A percentile compares a stretch with the other conserved stretches of the same genome.
These are phyloP conservation scores for Tolypocladium album DNA, from an alignment of 2,329 filamentous ascomycete genomes.

Conservation along the genomic window DNA sequence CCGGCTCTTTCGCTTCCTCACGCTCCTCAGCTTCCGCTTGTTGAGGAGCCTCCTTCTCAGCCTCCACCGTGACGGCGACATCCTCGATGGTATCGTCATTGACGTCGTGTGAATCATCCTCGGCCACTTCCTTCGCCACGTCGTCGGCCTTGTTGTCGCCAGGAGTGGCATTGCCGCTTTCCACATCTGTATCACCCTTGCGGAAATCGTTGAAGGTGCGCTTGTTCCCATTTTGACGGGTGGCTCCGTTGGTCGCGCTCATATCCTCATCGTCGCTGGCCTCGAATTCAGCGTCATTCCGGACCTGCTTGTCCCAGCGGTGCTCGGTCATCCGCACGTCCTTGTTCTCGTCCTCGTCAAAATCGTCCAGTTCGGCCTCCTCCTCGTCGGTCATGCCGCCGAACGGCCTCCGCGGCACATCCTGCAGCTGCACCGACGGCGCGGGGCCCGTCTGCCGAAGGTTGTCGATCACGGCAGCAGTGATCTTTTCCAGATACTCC, in stretches of 20 bases:
- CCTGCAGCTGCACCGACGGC: slow-evolving; percentile 86
- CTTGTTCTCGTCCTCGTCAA: slow-evolving; percentile 79
- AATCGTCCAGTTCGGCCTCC: slow-evolving; percentile 52
- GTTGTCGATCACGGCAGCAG: slow-evolving; percentile 74
- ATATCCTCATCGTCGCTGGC: slow-evolving; percentile 87
- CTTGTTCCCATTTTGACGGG: slow-evolving; percentile 34
- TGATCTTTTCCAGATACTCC: slow-evolving; percentile 73
- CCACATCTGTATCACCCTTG: slow-evolving; percentile 27
- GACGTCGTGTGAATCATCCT: slow-evolving; percentile 21
- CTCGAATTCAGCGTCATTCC: slow-evolving; percentile 70
- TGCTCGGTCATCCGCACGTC: slow-evolving; percentile 75
- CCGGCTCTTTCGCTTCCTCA: background rate
- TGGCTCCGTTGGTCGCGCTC: slow-evolving; percentile 60
- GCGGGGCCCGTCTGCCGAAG: slow-evolving; percentile 75
- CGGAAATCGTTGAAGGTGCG: slow-evolving; percentile 42
- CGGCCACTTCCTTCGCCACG: slow-evolving; percentile 14
- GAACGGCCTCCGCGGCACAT: slow-evolving; percentile 53
- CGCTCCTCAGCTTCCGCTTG: slow-evolving; percentile 3
- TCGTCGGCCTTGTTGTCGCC: slow-evolving; percentile 22
- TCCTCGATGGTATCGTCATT: slow-evolving; percentile 35
- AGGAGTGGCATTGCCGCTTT: slow-evolving; percentile 27
- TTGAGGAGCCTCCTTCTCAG: slow-evolving; percentile 14
- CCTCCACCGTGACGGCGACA: slow-evolving; percentile 18
- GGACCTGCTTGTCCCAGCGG: slow-evolving; percentile 68
- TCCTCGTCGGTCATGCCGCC: slow-evolving; percentile 56